Conservation (phyloP, 495 filamentous ascomycete species). For the Annulohypoxylon stygium region DNA sequence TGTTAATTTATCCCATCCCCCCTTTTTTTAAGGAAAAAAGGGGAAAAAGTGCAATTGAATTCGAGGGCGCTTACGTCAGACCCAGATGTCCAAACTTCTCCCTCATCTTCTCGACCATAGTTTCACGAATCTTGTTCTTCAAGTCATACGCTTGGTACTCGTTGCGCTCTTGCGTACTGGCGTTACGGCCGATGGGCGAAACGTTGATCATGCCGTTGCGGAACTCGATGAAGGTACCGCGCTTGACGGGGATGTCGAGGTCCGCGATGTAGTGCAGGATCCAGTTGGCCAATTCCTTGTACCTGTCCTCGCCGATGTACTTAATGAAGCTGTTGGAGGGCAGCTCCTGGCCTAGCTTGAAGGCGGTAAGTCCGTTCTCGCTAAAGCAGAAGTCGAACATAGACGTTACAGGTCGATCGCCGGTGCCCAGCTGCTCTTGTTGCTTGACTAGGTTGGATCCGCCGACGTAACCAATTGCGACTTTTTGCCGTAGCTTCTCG, state of each 20-base stretch:
- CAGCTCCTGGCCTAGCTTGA: slow-evolving; percentile 78
- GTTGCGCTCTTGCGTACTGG: slow-evolving; percentile 79
- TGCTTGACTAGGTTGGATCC: slow-evolving; percentile 92
- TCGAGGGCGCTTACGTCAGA: slow-evolving; percentile 73
- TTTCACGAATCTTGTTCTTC: slow-evolving; percentile 76
- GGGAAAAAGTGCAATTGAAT: neutral
- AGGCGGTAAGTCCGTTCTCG: slow-evolving; percentile 96
- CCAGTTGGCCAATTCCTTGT: slow-evolving; percentile 89
- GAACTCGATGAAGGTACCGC: slow-evolving; percentile 97
- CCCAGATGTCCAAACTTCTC: slow-evolving; percentile 86
- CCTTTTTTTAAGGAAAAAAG: slow-evolving; percentile 4
- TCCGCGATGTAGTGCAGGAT: slow-evolving; percentile 91
- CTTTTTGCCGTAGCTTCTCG: slow-evolving; percentile 82
- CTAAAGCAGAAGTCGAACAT: slow-evolving; percentile 98
- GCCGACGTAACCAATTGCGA: slow-evolving; percentile 91
- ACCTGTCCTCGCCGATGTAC: slow-evolving; percentile 92
- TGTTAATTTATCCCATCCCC: neutral
- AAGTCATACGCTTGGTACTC: slow-evolving; percentile 85
- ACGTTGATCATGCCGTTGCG: slow-evolving; percentile 98
- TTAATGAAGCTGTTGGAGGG: slow-evolving; percentile 85
- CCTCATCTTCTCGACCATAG: slow-evolving; percentile 78
- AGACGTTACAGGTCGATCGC: slow-evolving; percentile 71
- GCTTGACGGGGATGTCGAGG: slow-evolving; percentile 86
- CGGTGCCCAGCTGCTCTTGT: slow-evolving; percentile 89
- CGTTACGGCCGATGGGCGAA: slow-evolving; percentile 92